Evolutionary conservation across 2,329 filamentous ascomycete species (phyloP).

Genomic region (Aspergillus japonicus): DNA sequence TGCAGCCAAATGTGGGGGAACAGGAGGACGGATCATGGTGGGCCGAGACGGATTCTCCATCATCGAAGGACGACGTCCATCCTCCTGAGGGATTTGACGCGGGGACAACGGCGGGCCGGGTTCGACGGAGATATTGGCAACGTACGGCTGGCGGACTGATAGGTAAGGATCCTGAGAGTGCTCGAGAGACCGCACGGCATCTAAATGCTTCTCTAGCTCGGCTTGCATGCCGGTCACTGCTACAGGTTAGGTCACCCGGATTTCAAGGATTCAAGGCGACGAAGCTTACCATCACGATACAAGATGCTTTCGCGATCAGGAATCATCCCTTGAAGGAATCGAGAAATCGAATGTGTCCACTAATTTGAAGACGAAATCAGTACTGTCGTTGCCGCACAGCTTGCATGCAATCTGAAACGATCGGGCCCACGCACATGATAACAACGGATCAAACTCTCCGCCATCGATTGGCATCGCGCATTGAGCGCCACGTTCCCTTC

Average conservation of each 20-base stretch:
- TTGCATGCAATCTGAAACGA: constrained; percentile 2
- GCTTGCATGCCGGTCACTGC: constrained; percentile 59
- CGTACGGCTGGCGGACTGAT: constrained; percentile 65
- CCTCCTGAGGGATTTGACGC: constrained; percentile 81
- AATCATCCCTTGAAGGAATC: constrained; percentile 69
- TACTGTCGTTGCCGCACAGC: constrained; percentile 8
- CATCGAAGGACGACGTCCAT: constrained; percentile 70
- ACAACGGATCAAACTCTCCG: constrained; percentile 75
- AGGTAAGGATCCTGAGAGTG: constrained; percentile 65
- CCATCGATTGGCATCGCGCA: constrained; percentile 74
- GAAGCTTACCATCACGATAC: constrained; percentile 73
- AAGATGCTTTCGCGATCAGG: constrained; percentile 73
- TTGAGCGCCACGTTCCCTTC: constrained; percentile 78
- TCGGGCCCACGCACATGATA: constrained; percentile 56
- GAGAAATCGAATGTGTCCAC: constrained; percentile 82
- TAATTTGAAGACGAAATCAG: constrained; percentile 34
- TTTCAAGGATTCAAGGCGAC: neutral
- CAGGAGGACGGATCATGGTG: constrained; percentile 71
- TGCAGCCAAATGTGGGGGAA: constrained; percentile 77
- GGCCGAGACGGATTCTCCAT: constrained; percentile 57
- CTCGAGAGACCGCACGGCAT: constrained; percentile 56
- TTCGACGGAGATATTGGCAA: constrained; percentile 61
- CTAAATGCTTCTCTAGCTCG: constrained; percentile 62
- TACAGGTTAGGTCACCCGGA: constrained; percentile 17
- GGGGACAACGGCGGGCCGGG: constrained; percentile 77